phyloP scores from a whole-genome alignment of 2,329 filamentous ascomycete species.

The Penicillium sp. region DNA sequence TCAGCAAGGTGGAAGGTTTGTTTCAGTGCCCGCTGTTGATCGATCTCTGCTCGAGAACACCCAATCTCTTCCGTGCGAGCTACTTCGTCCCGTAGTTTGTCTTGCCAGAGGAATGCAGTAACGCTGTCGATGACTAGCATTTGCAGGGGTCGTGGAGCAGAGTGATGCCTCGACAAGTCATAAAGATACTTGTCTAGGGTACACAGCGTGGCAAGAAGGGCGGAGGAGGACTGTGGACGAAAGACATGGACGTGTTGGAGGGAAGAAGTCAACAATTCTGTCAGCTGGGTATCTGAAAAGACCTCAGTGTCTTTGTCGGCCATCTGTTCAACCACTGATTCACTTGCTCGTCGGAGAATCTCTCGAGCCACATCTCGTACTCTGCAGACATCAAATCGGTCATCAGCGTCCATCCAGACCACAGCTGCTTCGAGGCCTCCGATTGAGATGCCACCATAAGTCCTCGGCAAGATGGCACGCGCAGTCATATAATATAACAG shows the following conservation, averaged over 20 bases:
- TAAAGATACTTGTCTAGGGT: conserved; percentile 59
- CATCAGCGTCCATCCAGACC: conserved; percentile 63
- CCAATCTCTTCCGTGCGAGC: conserved; percentile 48
- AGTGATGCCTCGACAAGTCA: conserved; percentile 50
- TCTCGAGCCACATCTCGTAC: conserved; percentile 45
- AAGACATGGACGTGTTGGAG: conserved; percentile 66
- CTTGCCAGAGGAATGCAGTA: conserved; percentile 62
- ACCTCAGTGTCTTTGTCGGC: neutral
- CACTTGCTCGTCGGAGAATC: conserved; percentile 32
- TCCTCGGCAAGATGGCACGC: conserved; percentile 57
- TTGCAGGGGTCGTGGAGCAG: conserved; percentile 54
- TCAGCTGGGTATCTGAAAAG: conserved; percentile 22
- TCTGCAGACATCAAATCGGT: conserved; percentile 58
- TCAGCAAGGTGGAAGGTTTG: conserved; percentile 40
- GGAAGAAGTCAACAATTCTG: conserved; percentile 43
- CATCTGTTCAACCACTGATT: conserved; percentile 10
- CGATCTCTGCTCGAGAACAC: conserved; percentile 35
- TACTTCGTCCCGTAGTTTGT: conserved; percentile 54
- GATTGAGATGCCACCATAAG: conserved; percentile 39
- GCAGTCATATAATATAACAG: conserved; percentile 63
- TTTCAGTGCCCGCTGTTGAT: conserved; percentile 35
- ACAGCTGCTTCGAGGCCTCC: conserved; percentile 57
- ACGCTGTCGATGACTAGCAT: conserved; percentile 62
- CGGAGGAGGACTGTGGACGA: conserved; percentile 58
- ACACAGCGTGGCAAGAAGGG: conserved; percentile 58